phyloP scores from a whole-genome alignment of 345 rosid species.

The Pistacia atlantica region DNA sequence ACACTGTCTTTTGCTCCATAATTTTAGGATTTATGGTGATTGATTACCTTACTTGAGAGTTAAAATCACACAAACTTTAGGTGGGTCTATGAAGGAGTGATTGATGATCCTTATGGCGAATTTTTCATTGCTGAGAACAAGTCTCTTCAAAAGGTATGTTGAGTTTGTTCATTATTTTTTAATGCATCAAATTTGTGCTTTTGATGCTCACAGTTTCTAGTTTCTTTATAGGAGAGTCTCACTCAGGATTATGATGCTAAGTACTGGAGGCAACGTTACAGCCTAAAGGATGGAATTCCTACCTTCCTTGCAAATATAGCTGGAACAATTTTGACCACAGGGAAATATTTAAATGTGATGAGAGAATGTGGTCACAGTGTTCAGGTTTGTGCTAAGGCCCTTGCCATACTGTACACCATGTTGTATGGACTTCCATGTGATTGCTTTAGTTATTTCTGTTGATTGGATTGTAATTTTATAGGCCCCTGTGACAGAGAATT shows the following conservation, averaged over 20 bases:
- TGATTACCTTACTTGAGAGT: conserved; percentile 24
- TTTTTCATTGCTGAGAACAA: conserved; percentile 93
- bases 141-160: conserved; percentile 77
- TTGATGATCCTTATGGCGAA: conserved; percentile 97
- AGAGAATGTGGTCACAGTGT: conserved; percentile 97
- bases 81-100: conserved; percentile 99
- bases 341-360: conserved; percentile 96
- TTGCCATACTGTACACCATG: background rate
- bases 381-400: conserved; percentile 55
- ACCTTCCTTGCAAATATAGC: conserved; percentile 94
- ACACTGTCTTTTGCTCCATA: conserved; percentile 6
- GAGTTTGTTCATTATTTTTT: background rate
- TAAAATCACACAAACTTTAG: conserved; percentile 40
- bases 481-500: conserved; percentile 86
- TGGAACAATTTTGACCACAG: conserved; percentile 89
- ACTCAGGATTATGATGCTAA: conserved; percentile 81
- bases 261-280: conserved; percentile 87
- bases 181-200: conserved; percentile 14
- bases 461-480: conserved; percentile 27
- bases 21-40: conserved; percentile 16
- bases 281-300: conserved; percentile 92
- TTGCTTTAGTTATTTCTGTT: conserved; percentile 19
- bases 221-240: conserved; percentile 79
- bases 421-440: conserved; percentile 2
- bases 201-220: conserved; percentile 28